Percentiles rank a stretch among this genome's conserved stretches.
Conservation (phyloP, 805 yeast species). For the Metschnikowia peoriensis region DNA sequence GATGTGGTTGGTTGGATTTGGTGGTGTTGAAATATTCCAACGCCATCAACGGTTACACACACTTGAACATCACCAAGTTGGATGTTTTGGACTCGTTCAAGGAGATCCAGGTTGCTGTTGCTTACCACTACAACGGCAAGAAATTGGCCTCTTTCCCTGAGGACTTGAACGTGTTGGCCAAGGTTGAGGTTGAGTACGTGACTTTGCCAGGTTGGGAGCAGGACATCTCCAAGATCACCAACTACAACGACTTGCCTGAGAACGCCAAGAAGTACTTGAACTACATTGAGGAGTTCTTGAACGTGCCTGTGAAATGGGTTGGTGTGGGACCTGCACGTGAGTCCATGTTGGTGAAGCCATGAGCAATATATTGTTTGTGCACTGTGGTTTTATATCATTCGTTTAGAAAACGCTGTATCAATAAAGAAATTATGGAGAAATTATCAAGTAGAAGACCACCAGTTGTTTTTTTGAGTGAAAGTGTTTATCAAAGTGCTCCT, state of each 20-base stretch:
- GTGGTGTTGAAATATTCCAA: constrained; percentile 92
- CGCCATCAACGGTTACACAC: constrained; percentile 91
- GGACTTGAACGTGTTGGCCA: constrained; percentile 75
- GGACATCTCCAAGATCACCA: constrained; percentile 70
- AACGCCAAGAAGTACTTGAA: constrained; percentile 82
- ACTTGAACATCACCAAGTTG: constrained; percentile 89
- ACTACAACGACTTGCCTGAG: constrained; percentile 78
- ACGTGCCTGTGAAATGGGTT: constrained; percentile 91
- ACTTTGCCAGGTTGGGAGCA: constrained; percentile 94
- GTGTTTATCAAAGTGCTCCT: too few species aligned
- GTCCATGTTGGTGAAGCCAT: constrained; percentile 70
- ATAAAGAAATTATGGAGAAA: too few species aligned
- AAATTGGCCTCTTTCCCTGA: constrained; percentile 83
- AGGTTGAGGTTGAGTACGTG: constrained; percentile 88
- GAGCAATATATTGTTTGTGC: not conserved
- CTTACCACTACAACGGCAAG: constrained; percentile 79
- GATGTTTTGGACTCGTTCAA: constrained; percentile 91
- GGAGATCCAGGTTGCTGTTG: constrained; percentile 84
- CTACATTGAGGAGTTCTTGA: constrained; percentile 80
- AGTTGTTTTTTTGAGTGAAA: too few species aligned
- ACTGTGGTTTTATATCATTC: not conserved
- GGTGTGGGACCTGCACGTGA: constrained; percentile 99
- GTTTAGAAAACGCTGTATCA: not conserved
- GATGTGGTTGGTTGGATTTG: constrained; percentile 98
- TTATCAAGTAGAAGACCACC: too few species aligned